Conservation (phyloP, 192 early-diverging fungal genomes). For the Physocladia obscura region DNA sequence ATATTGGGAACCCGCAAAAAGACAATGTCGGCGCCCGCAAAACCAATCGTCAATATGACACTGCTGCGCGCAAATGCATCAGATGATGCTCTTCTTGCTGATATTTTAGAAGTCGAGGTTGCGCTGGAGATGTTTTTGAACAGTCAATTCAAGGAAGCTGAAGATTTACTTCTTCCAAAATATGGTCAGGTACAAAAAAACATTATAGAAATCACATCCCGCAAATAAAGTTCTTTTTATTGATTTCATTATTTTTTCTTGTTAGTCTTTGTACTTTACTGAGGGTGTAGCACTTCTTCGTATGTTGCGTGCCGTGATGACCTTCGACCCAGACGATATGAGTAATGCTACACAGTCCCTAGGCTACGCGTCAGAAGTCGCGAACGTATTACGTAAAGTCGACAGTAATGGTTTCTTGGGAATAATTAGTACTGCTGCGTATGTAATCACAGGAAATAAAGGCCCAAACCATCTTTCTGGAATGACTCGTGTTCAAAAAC, state of each 20-base stretch:
- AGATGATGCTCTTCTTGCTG: conserved; percentile 35
- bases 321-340: conserved; percentile 75
- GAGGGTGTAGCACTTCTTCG: conserved; percentile 71
- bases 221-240: neutral
- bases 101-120: conserved; percentile 57
- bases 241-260: neutral
- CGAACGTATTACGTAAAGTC: conserved; percentile 61
- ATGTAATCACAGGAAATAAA: conserved; percentile 30
- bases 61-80: neutral
- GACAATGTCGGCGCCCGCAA: too few species aligned
- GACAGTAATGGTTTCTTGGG: conserved; percentile 37
- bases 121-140: conserved; percentile 77
- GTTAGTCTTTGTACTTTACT: conserved; percentile 69
- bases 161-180: conserved; percentile 51
- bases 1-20: too few species aligned
- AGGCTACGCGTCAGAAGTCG: conserved; percentile 61
- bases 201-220: neutral
- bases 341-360: conserved; percentile 60
- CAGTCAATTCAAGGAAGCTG: conserved; percentile 70
- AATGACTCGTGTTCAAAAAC: conserved; percentile 62
- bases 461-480: conserved; percentile 45
- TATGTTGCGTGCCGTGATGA: conserved; percentile 70
- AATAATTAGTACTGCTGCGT: conserved; percentile 49
- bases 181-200: conserved; percentile 37
- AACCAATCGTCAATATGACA: too few species aligned